Percentiles rank a stretch among this genome's conserved stretches.
Evolutionary conservation across 805 yeast species (phyloP).

Genomic region (Yamadazyma tumulicola): DNA sequence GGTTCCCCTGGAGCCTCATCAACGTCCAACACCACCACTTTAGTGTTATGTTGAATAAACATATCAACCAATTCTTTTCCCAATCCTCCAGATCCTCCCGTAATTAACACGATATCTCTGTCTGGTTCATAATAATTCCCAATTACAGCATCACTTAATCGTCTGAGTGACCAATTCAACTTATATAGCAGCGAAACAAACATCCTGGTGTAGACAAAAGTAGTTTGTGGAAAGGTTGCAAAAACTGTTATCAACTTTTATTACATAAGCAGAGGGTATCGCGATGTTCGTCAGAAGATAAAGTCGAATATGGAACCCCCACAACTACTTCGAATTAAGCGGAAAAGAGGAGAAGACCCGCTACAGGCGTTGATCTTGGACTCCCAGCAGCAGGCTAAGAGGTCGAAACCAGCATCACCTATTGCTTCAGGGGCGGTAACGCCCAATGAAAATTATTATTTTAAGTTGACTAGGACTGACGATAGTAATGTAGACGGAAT

Average conservation of each 20-base stretch:
- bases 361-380: slow-evolving; percentile 69
- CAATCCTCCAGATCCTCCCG: slow-evolving; percentile 83
- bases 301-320: slow-evolving; percentile 39
- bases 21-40: slow-evolving; percentile 67
- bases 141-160: slow-evolving; percentile 35
- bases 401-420: slow-evolving; percentile 40
- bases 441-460: slow-evolving; percentile 29
- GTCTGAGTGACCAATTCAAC: slow-evolving; percentile 20
- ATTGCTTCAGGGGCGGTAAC: slow-evolving; percentile 27
- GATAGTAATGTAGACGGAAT: slow-evolving; percentile 5
- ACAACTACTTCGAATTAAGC: slow-evolving; percentile 73
- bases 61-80: slow-evolving; percentile 59
- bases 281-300: neutral
- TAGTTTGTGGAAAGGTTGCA: too few species aligned
- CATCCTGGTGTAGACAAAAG: too few species aligned
- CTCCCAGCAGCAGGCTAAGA: slow-evolving; percentile 32
- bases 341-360: slow-evolving; percentile 86
- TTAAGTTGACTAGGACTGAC: slow-evolving; percentile 36
- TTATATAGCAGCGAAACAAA: slow-evolving; percentile 14
- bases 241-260: too few species aligned
- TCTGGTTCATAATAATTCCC: slow-evolving; percentile 53
- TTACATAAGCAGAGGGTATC: too few species aligned
- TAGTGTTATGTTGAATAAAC: slow-evolving; percentile 39
- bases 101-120: slow-evolving; percentile 64
- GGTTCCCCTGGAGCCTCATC: slow-evolving; percentile 29